Percentiles rank a stretch among this genome's conserved stretches.
Conservation (phyloP, 371 early-diverging fungal species). For the Zychaea mexicana region DNA sequence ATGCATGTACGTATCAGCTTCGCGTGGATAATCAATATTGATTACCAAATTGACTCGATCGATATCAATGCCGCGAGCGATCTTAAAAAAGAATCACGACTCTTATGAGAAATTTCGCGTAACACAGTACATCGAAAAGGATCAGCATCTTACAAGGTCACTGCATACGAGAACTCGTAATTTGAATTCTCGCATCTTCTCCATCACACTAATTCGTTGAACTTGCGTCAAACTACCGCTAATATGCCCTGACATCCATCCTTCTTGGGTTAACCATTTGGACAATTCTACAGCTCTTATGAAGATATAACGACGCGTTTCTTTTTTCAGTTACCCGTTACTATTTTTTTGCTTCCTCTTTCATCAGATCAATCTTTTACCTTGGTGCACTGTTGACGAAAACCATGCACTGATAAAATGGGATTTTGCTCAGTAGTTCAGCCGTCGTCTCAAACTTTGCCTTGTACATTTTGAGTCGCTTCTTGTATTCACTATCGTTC, state of each 20-base stretch:
- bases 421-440: constrained; percentile 48
- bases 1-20: constrained; percentile 95
- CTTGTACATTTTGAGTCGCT: constrained; percentile 37
- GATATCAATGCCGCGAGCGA: constrained; percentile 98
- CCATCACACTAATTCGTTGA: constrained; percentile 66
- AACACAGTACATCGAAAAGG: no score
- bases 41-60: constrained; percentile 97
- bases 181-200: constrained; percentile 65
- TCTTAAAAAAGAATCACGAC: constrained; percentile 17
- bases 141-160: constrained; percentile 56
- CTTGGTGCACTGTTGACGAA: constrained; percentile 60
- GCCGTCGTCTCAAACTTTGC: constrained; percentile 56
- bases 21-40: constrained; percentile 94
- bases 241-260: constrained; percentile 62
- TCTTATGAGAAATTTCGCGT: no score
- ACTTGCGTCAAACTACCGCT: constrained; percentile 54
- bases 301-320: not conserved
- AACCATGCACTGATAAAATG: constrained; percentile 70
- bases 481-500: constrained; percentile 12
- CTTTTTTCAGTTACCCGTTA: no score
- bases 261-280: constrained; percentile 56
- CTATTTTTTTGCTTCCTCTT: not conserved
- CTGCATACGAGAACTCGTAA: constrained; percentile 78
- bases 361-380: constrained; percentile 11
- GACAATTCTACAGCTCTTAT: constrained; percentile 53